Evolutionary conservation across 177 flowering plant genomes (phyloP).

Genomic region (Tripterygium wilfordii): DNA sequence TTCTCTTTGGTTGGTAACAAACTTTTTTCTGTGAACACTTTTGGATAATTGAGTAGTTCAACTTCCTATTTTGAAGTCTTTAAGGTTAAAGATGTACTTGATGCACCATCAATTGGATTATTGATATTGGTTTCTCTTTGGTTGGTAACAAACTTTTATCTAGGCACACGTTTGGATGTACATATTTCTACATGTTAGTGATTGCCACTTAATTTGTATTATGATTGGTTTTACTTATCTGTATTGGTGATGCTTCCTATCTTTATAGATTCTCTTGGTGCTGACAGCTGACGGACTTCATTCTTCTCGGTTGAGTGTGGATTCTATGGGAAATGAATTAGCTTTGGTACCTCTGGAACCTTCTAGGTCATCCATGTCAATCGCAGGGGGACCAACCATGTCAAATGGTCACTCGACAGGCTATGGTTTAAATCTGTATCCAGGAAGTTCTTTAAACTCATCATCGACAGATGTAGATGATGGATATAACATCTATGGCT

Average conservation of each 20-base stretch:
- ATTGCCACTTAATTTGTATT: too few relatives aligned
- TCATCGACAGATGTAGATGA: slow-evolving; percentile 37
- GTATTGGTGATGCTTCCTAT: slow-evolving; percentile 3
- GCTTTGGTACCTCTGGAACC: slow-evolving; percentile 87
- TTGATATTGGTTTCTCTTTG: too few relatives aligned
- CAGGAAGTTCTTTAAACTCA: slow-evolving; percentile 35
- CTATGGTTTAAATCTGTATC: slow-evolving; percentile 28
- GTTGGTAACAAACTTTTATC: too few relatives aligned
- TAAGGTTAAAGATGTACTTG: too few relatives aligned
- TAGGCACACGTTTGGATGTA: too few relatives aligned
- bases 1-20: too few relatives aligned
- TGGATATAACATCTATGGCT: slow-evolving; percentile 27
- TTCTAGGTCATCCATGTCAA: slow-evolving; percentile 58
- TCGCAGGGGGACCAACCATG: slow-evolving; percentile 72
- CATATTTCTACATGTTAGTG: not conserved
- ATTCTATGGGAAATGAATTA: slow-evolving; percentile 72
- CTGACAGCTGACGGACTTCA: slow-evolving; percentile 33
- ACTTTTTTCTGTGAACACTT: too few relatives aligned
- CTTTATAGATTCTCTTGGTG: slow-evolving; percentile 80
- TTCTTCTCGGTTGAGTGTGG: slow-evolving; percentile 39
- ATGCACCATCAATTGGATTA: too few relatives aligned
- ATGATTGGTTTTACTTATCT: not conserved
- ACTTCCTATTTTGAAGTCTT: too few relatives aligned
- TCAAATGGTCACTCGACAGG: slow-evolving; percentile 69
- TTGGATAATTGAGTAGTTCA: too few relatives aligned